Evolutionary conservation across 495 filamentous ascomycete genomes (phyloP), one percentile per base, ranked within the genome.

Genomic region (Oleoguttula mirabilis): DNA sequence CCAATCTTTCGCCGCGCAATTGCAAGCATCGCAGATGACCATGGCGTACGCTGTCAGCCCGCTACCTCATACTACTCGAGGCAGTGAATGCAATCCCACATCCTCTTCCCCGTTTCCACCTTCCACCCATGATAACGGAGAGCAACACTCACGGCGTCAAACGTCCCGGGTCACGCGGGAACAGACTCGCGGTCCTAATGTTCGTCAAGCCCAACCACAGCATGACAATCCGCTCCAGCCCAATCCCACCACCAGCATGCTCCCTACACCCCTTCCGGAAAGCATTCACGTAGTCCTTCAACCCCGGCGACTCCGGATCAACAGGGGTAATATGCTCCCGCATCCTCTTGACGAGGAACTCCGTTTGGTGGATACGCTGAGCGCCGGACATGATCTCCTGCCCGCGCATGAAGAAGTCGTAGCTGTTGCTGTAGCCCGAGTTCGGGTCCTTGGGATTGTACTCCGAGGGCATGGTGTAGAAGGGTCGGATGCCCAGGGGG

Each of bases 351-450:
- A 76, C 70, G 31, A 93, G 69, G 60, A 81, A 71, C 24, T 66
- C 69, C 25, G 82, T 71, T 50, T 81, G 61, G 69, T 93, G 71
- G 54, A 93, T 79, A 63, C 85, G 82, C 68, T 94, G 85, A 21
- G 83, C 85, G 38, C 86, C 86, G 10, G 76, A 82, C 63, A 88
- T 74, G 59, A 92, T 87, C 64, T 88, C 87, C 64, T 93, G 83
- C 15, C 83, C 83, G 50, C 87, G 79, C 80, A 93, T 82, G 71
- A 92, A 88, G 70, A 94, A 84, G 65, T 93, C 86, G 67, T 84
- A 94, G 4, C 79, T 81, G 63, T 92, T 88, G 38, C 76, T 82
- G 54, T 84, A 72, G 45, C 50, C 50, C 3, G 77, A 80, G 64
- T 90, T 88, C 39, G 78, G 82, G 48, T 83, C 69, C 21, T 68